Evolutionary conservation across 1,284 basidiomycete genomes (phyloP), one percentile per base, ranked within the genome.

Genomic region (Cutaneotrichosporon mucoides): DNA sequence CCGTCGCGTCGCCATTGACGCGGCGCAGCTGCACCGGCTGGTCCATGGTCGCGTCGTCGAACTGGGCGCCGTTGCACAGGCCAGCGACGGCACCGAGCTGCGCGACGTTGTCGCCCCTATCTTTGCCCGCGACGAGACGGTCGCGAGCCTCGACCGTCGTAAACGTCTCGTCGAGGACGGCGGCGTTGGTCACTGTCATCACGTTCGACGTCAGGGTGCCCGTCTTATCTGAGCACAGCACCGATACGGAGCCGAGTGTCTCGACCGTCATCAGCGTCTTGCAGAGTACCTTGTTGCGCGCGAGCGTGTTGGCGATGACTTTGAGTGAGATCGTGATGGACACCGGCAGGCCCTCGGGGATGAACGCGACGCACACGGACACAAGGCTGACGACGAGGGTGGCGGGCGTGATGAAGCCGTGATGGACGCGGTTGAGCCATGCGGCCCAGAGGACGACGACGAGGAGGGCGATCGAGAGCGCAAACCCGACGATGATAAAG

Each of bases 51-150:
- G 72, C 68, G 5, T 54, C 52, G 53, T 83, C 82, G 56, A 87
- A 87, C 37, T 76, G 79, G 0, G 86, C 86, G 6, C 81, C 84
- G 59, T 87, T 88, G 75, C 86, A 87, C 5, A 87, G 76, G 13
- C 82, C 81, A 37, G 82, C 78, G 38, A 84, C 69, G 56, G 80
- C 75, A 42, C 82, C 82, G 0, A 83, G 59, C 34, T 80, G 79
- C 68, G 56, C 52, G 8, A 68, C 49, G 8, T 48, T 57, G 8
- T 57, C 58, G n/a, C 48, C 47, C 5, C 61, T 48, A n/a, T 38
- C 44, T 4, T 49, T 57, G 10, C 63, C 56, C 3, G 60, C 55
- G 0, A 79, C 62, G 10, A 71, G 55, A 4, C 60, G 58, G 47
- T 77, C 72, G 34, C 67, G 64, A 0, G 80, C 71, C 16, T 77